phyloP scores from a whole-genome alignment of 169 alveolate genomes.

The Theileria parva region DNA sequence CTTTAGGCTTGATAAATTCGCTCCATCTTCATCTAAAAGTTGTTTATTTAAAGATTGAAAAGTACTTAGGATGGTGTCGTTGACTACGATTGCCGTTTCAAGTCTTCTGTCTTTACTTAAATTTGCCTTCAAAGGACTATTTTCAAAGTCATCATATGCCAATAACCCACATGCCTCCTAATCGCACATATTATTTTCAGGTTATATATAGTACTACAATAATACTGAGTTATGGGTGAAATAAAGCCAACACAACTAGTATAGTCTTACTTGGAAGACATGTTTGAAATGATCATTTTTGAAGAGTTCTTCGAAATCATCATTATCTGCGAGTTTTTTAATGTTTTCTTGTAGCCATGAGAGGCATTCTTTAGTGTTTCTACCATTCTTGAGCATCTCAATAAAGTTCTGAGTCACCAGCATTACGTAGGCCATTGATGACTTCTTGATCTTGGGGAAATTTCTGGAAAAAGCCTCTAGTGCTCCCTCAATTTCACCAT shows the following conservation, averaged over 20 bases:
- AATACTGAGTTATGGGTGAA: too few relatives aligned
- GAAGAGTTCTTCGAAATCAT: slow-evolving; percentile 7
- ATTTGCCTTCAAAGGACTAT: slow-evolving; percentile 8
- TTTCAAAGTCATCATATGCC: slow-evolving; percentile 25
- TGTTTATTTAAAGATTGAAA: background rate
- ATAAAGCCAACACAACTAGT: background rate
- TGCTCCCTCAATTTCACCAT: slow-evolving; percentile 1
- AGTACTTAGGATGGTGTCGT: slow-evolving; percentile 28
- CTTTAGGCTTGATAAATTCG: slow-evolving; percentile 26
- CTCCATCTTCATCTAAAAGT: background rate
- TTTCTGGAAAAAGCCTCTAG: background rate
- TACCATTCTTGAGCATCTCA: slow-evolving; percentile 18
- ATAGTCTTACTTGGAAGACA: background rate
- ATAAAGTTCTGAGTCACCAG: slow-evolving; percentile 25
- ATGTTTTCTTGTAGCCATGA: slow-evolving; percentile 13
- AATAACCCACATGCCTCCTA: slow-evolving; percentile 31
- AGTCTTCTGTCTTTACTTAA: slow-evolving; percentile 11
- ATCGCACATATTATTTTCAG: too few relatives aligned
- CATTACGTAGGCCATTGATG: slow-evolving; percentile 20
- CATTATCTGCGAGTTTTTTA: background rate
- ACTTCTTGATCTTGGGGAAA: slow-evolving; percentile 11
- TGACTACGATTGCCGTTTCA: slow-evolving; percentile 25
- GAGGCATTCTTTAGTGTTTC: slow-evolving; percentile 1
- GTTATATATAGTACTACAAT: too few relatives aligned
- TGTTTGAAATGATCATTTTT: slow-evolving; percentile 3